phyloP scores from a whole-genome alignment of 345 rosid species.

The Camelina neglecta region DNA sequence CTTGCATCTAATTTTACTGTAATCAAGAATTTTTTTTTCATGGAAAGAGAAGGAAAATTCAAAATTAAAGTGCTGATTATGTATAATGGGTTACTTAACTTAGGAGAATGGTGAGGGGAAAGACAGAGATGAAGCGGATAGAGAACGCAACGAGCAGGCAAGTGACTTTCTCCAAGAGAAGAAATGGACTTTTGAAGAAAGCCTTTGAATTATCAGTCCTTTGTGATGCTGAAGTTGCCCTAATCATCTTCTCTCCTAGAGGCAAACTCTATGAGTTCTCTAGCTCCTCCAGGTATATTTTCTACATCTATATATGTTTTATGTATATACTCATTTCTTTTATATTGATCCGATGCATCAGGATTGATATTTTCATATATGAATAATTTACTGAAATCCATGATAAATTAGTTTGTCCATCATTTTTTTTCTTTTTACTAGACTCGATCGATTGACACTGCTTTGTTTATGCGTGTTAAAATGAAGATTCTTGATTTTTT shows the following conservation, averaged over 20 bases:
- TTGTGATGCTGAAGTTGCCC: constrained; percentile 89
- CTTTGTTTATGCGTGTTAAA: constrained; percentile 4
- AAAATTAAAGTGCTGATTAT: constrained; percentile 5
- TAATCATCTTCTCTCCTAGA: constrained; percentile 76
- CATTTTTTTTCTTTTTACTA: background rate
- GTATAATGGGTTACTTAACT: constrained; percentile 4
- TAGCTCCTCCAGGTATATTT: constrained; percentile 58
- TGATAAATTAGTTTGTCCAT: no score
- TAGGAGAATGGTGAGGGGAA: constrained; percentile 74
- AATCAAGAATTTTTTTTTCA: constrained; percentile 20
- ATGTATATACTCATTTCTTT: background rate
- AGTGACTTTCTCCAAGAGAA: constrained; percentile 88
- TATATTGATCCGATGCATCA: background rate
- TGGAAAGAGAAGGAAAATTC: background rate
- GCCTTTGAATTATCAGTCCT: constrained; percentile 87
- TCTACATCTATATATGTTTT: background rate
- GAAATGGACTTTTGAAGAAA: constrained; percentile 80
- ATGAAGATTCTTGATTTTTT: constrained; percentile 1
- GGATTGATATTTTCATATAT: background rate
- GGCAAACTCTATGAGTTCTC: constrained; percentile 87
- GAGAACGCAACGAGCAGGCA: constrained; percentile 88
- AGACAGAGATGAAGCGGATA: constrained; percentile 90
- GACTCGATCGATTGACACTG: background rate
- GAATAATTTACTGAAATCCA: background rate
- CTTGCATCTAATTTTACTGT: constrained; percentile 2